Evolutionary conservation across 2,329 filamentous ascomycete genomes (phyloP), one percentile per base, ranked within the genome.

Genomic region (Penicillium sp.): DNA sequence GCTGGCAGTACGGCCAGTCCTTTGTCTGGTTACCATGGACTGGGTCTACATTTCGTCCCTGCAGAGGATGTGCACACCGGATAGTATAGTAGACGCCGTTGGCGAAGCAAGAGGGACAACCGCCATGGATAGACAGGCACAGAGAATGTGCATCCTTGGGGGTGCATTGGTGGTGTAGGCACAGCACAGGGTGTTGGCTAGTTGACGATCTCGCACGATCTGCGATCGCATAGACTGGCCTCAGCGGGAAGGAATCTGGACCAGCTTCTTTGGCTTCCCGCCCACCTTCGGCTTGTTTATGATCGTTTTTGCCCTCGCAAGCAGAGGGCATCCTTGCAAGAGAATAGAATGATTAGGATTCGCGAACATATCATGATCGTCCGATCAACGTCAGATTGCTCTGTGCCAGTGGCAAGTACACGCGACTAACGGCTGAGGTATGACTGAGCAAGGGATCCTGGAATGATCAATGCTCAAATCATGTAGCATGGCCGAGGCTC

Each of bases 161-260:
- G n/a, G n/a, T n/a, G n/a, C 7, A 7, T 7, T 25, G 21, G 21
- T 25, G 11, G 21, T 25, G 11, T 28, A 13, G 18, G 30, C 16
- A 42, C 20, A 41, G 29, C 33, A 33, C 9, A 32, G n/a, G 29
- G 30, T 32, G 33, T 39, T 38, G 36, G 33, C 39, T 21, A 17
- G 20, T 17, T 32, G 37, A 23, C 32, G 42, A 48, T 48, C 39
- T 38, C 34, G 33, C 35, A 28, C 23, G 43, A 28, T 11, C 19
- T 39, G 41, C 39, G 45, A 51, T 51, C 45, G 40, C 42, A 32
- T 19, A 23, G 30, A 29, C 32, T 31, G 36, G 43, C 27, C 29
- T 34, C 39, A 38, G 34, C 23, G 43, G 30, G 38, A 33, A 45
- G 27, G 19, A 38, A 36, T 42, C 35, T 44, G 25, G 40, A 41